phyloP scores from a whole-genome alignment of 2,329 filamentous ascomycete genomes.

The Calonectria pteridis region DNA sequence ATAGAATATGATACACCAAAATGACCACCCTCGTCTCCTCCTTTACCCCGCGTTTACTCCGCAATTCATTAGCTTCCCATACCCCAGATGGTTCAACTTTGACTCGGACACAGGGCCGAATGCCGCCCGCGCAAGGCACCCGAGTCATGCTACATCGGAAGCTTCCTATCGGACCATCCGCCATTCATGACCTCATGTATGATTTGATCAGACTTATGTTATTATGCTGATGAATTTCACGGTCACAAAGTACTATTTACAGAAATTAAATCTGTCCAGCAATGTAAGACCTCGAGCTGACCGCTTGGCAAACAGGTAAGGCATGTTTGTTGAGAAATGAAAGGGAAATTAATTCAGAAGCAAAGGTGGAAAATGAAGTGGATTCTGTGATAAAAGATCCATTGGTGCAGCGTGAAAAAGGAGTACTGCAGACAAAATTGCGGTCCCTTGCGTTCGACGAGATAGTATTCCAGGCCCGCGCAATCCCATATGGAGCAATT shows the following conservation, averaged over 20 bases:
- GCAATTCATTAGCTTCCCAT: not conserved
- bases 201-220: not conserved
- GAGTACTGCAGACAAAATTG: too few species aligned
- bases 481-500: not conserved
- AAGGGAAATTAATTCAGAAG: not conserved
- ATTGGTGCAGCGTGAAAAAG: not conserved
- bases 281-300: not conserved
- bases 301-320: not conserved
- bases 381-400: not conserved
- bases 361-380: not conserved
- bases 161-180: not conserved
- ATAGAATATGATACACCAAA: not conserved
- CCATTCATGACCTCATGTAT: not conserved
- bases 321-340: not conserved
- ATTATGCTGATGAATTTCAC: not conserved
- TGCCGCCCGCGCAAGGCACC: not conserved
- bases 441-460: not conserved
- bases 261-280: not conserved
- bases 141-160: not conserved
- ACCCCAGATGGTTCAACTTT: constrained; percentile 1
- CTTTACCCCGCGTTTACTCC: constrained; percentile 13
- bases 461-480: not conserved
- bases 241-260: not conserved
- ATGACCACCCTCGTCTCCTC: not conserved
- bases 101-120: not conserved